Conservation (phyloP, 2,329 filamentous ascomycete genomes). For the Fusarium lateritium region DNA sequence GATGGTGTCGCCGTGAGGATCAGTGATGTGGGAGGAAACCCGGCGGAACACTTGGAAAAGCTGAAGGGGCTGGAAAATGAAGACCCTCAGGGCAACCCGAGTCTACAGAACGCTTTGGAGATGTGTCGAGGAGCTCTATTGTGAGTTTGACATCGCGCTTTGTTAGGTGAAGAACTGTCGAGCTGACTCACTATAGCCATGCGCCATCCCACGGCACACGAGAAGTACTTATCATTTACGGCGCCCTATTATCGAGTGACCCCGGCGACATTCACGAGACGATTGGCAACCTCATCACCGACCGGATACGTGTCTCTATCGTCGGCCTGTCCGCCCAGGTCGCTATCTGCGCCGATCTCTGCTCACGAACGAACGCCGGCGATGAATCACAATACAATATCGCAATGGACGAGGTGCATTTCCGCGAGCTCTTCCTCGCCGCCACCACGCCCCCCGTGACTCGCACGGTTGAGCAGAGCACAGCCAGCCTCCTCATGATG, state of each 20-base stretch:
- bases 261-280: constrained; percentile 97
- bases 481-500: constrained; percentile 89
- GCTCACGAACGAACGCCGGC: constrained; percentile 87
- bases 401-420: constrained; percentile 82
- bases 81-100: constrained; percentile 82
- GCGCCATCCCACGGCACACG: constrained; percentile 93
- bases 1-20: constrained; percentile 90
- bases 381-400: constrained; percentile 84
- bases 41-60: constrained; percentile 86
- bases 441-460: constrained; percentile 92
- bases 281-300: constrained; percentile 81
- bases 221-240: constrained; percentile 93
- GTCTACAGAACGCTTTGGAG: constrained; percentile 94
- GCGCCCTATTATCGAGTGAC: constrained; percentile 90
- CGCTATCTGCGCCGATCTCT: constrained; percentile 91
- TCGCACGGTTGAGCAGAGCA: constrained; percentile 71
- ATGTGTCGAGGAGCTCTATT: constrained; percentile 95
- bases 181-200: constrained; percentile 68
- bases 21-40: constrained; percentile 92
- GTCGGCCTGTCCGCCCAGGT: constrained; percentile 94
- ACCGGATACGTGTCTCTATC: constrained; percentile 89
- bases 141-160: constrained; percentile 57
- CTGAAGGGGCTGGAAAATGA: constrained; percentile 76
- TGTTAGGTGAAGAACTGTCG: not conserved
- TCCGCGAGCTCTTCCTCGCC: constrained; percentile 88